phyloP scores from a whole-genome alignment of 2,329 filamentous ascomycete genomes.

The Xylariomycetidae sp. region DNA sequence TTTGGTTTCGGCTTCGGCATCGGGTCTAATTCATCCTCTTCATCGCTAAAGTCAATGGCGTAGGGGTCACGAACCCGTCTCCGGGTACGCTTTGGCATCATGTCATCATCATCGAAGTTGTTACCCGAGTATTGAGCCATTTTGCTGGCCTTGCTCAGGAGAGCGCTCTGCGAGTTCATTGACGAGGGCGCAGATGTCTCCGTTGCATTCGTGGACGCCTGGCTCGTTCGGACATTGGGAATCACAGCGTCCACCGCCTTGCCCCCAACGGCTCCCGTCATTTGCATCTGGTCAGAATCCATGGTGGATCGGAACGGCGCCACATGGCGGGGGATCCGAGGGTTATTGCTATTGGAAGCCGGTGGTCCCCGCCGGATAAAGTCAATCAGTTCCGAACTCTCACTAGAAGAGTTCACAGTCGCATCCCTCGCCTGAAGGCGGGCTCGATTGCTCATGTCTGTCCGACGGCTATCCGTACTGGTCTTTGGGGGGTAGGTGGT shows the following conservation, averaged over 20 bases:
- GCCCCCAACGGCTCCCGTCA: slow-evolving; percentile 50
- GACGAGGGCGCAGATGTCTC: slow-evolving; percentile 61
- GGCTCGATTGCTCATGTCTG: slow-evolving; percentile 38
- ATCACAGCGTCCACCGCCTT: slow-evolving; percentile 54
- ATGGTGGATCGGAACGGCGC: slow-evolving; percentile 81
- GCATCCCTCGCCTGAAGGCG: slow-evolving; percentile 70
- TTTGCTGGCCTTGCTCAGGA: slow-evolving; percentile 46
- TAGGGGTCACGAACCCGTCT: slow-evolving; percentile 83
- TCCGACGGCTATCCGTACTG: slow-evolving; percentile 35
- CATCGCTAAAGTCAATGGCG: slow-evolving; percentile 78
- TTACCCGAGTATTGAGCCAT: slow-evolving; percentile 28
- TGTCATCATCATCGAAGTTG: slow-evolving; percentile 45
- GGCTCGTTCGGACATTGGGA: slow-evolving; percentile 51
- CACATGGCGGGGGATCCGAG: slow-evolving; percentile 74
- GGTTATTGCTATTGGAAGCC: slow-evolving; percentile 49
- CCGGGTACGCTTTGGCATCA: slow-evolving; percentile 68
- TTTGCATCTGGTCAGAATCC: slow-evolving; percentile 69
- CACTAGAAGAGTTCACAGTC: slow-evolving; percentile 54
- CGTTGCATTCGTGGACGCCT: slow-evolving; percentile 51
- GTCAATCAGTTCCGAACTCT: slow-evolving; percentile 85
- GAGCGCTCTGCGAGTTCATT: slow-evolving; percentile 69
- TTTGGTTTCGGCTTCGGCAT: slow-evolving; percentile 40
- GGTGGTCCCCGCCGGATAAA: slow-evolving; percentile 89
- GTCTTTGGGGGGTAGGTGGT: slow-evolving; percentile 25
- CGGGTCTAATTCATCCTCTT: slow-evolving; percentile 51